Evolutionary conservation across 805 yeast species (phyloP).

Genomic region (Suhomyces sp.): DNA sequence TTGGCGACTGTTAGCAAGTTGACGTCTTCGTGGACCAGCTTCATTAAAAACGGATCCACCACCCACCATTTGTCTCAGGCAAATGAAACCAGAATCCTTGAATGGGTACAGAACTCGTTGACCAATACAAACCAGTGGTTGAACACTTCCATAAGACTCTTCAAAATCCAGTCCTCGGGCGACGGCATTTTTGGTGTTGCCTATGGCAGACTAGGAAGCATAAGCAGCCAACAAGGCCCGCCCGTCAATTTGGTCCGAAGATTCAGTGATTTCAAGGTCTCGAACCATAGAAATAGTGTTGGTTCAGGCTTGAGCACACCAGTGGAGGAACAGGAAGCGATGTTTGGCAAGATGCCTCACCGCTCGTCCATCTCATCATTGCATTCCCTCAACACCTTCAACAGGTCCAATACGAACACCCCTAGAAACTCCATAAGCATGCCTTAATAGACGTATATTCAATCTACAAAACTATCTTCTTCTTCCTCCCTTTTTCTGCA

Average conservation of each 20-base stretch:
- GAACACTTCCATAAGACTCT: slow-evolving; percentile 47
- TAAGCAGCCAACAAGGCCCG: slow-evolving; percentile 17
- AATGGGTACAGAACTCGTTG: slow-evolving; percentile 27
- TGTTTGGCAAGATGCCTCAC: slow-evolving; percentile 12
- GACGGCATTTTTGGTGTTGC: slow-evolving; percentile 19
- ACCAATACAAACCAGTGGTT: slow-evolving; percentile 50
- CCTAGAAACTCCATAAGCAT: slow-evolving; percentile 34
- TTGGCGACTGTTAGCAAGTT: slow-evolving; percentile 37
- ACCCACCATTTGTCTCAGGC: slow-evolving; percentile 5
- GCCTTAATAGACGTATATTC: background rate
- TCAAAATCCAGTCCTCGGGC: slow-evolving; percentile 35
- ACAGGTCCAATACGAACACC: slow-evolving; percentile 33
- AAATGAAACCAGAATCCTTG: slow-evolving; percentile 11
- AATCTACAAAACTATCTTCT: background rate
- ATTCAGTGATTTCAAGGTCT: slow-evolving; percentile 42
- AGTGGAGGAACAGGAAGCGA: slow-evolving; percentile 30
- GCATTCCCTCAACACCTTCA: slow-evolving; percentile 39
- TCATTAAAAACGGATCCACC: slow-evolving; percentile 17
- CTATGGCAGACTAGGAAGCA: slow-evolving; percentile 11
- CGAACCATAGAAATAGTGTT: slow-evolving; percentile 24
- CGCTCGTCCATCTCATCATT: slow-evolving; percentile 35
- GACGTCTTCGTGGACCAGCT: slow-evolving; percentile 36
- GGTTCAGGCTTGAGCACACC: slow-evolving; percentile 22
- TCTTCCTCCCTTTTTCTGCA: slow-evolving; percentile 64
- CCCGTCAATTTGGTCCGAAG: slow-evolving; percentile 49